Percentiles rank a stretch among this genome's conserved stretches.
These are phyloP conservation scores for Clathrospora elynae DNA, from an alignment of 2,329 filamentous ascomycete genomes.

Conservation along the genomic window DNA sequence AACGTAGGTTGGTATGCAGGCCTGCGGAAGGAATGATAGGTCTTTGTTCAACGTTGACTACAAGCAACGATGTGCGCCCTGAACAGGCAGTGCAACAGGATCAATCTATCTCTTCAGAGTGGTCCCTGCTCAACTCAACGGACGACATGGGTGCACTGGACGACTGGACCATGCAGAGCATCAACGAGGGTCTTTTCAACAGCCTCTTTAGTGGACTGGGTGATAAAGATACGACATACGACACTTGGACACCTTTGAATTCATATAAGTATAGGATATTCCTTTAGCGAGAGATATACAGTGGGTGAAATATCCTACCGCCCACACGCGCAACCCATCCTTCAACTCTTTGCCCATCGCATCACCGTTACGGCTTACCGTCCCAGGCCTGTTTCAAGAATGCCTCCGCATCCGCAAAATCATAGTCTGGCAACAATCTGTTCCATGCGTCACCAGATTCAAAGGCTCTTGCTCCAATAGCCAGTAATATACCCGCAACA, in stretches of 20 bases:
- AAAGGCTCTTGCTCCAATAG: slow-evolving; percentile 49
- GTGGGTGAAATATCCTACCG: too few relatives aligned
- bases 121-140: slow-evolving; percentile 3
- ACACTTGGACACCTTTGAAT: neutral
- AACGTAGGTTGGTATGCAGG: neutral
- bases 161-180: slow-evolving; percentile 22
- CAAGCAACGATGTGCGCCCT: neutral
- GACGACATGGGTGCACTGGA: neutral
- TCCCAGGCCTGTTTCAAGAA: slow-evolving; percentile 48
- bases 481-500: slow-evolving; percentile 13
- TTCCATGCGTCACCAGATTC: slow-evolving; percentile 53
- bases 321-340: too few relatives aligned
- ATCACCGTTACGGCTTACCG: slow-evolving; percentile 39
- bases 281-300: too few relatives aligned
- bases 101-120: neutral
- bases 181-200: slow-evolving; percentile 17
- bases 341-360: too few relatives aligned
- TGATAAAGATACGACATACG: neutral
- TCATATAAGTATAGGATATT: neutral
- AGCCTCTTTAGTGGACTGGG: slow-evolving; percentile 8
- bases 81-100: neutral
- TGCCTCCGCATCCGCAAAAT: slow-evolving; percentile 48
- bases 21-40: too few relatives aligned
- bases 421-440: slow-evolving; percentile 49
- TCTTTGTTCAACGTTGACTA: too few relatives aligned